Evolutionary conservation across 1,284 basidiomycete species (phyloP), one percentile per base, ranked within the genome.

Genomic region (Ganoderma resinaceum): DNA sequence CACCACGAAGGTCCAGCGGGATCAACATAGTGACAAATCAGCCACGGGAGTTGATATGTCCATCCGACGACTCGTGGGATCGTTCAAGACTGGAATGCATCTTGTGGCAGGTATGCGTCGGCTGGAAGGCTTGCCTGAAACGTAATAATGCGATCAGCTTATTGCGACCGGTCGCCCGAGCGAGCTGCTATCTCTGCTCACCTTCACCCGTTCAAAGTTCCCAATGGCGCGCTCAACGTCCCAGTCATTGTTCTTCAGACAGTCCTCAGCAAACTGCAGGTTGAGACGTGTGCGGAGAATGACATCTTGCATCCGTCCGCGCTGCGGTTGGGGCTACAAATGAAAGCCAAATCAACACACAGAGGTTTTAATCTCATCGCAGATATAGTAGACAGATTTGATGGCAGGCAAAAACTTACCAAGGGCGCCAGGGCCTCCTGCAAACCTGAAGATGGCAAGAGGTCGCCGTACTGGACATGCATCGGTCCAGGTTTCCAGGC

Each of bases 131-230:
- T 73, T 40, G 70, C 62, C 63, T 75, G 31, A 73, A 62, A 71
- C 68, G 70, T 61, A 43, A 66, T 75, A 52, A 61, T 67, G 52
- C 61, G 20, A 55, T 65, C 69, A 75, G 80, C 71, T 71, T 72
- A 66, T 67, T 60, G 71, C 42, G 58, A 4, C 57, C 35, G 63
- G 70, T 69, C 63, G 35, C 67, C 42, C 64, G 53, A 66, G 61
- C 42, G 61, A 68, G 60, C 59, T 66, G 60, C 66, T 53, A 20
- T 53, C 37, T 20, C 63, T 31, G 78, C 86, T 69, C 73, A 92
- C 91, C 87, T 92, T 92, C 75, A 94, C 92, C 76, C 92, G 86
- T 75, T 94, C 88, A 78, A 95, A 97, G 77, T 96, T 96, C 63
- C 85, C 85, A 46, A 95, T 77, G 0, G 95, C 95, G 68, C 85